Conservation (phyloP, 768 basidiomycete genomes). For the Russula vinacea region DNA sequence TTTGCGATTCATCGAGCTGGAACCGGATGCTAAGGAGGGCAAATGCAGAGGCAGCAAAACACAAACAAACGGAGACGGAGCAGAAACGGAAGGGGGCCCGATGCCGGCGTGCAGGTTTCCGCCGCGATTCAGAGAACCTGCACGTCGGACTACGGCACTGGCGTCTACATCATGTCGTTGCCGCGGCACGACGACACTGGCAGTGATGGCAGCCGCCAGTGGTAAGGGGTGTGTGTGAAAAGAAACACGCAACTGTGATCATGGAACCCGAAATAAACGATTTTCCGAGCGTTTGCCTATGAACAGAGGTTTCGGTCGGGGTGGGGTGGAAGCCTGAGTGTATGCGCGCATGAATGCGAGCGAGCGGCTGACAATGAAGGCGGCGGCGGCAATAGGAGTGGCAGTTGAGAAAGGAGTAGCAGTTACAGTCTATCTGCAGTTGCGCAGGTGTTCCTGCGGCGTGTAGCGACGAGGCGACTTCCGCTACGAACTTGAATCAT, state of each 20-base stretch:
- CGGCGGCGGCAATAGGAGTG: not conserved
- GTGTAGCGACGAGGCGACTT: not conserved
- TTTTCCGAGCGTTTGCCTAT: not conserved
- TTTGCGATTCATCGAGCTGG: not conserved
- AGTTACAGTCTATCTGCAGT: not conserved
- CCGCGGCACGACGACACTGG: slow-evolving; percentile 19
- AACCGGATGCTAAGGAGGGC: not conserved
- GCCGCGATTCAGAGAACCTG: slow-evolving; percentile 21
- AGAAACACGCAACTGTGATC: slow-evolving; percentile 11
- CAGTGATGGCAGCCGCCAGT: slow-evolving; percentile 16
- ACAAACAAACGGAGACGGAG: not conserved
- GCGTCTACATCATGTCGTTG: slow-evolving; percentile 18
- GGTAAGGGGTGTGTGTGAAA: not conserved
- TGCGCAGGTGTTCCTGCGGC: not conserved
- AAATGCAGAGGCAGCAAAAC: not conserved
- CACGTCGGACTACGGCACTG: slow-evolving; percentile 16
- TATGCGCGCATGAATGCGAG: not conserved
- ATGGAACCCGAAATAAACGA: not conserved
- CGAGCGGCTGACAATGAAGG: not conserved
- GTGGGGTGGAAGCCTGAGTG: not conserved
- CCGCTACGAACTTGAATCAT: slow-evolving; percentile 11
- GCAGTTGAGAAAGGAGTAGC: not conserved
- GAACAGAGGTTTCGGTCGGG: no score
- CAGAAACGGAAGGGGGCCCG: not conserved
- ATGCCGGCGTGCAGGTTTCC: slow-evolving; percentile 12